Evolutionary conservation across 169 alveolate species (phyloP).

Genomic region (Plasmodium gonderi): DNA sequence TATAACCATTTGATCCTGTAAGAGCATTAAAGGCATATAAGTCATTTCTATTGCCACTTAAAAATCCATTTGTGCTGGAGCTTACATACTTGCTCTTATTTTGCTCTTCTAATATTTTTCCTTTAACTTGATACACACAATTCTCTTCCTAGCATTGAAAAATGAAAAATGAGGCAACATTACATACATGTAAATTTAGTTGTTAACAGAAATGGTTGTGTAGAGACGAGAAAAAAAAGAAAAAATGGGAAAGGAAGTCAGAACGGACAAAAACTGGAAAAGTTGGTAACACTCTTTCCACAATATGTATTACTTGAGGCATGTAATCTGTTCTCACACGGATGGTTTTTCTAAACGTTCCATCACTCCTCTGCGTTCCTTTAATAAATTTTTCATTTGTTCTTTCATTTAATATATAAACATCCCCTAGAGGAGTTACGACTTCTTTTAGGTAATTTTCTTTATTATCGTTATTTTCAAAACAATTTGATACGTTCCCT

Average conservation of each 20-base stretch:
- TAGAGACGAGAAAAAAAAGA: neutral
- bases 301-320: conserved; percentile 77
- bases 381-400: conserved; percentile 80
- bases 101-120: conserved; percentile 44
- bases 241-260: neutral
- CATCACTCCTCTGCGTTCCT: conserved; percentile 83
- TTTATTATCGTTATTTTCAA: conserved; percentile 24
- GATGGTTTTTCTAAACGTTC: conserved; percentile 80
- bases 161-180: neutral
- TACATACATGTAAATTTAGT: neutral
- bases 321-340: conserved; percentile 83
- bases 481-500: neutral
- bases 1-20: neutral
- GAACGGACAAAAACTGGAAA: too few relatives aligned
- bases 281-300: too few relatives aligned
- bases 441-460: conserved; percentile 42
- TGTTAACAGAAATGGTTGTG: neutral
- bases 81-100: neutral
- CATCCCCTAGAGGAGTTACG: conserved; percentile 80
- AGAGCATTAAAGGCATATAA: neutral
- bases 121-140: conserved; percentile 61
- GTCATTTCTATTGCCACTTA: neutral
- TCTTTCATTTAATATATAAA: conserved; percentile 74
- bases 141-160: conserved; percentile 38
- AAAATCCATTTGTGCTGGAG: neutral